These are phyloP conservation scores for Fremontodendron californicum DNA, from an alignment of 345 rosid species.

Conservation along the genomic window DNA sequence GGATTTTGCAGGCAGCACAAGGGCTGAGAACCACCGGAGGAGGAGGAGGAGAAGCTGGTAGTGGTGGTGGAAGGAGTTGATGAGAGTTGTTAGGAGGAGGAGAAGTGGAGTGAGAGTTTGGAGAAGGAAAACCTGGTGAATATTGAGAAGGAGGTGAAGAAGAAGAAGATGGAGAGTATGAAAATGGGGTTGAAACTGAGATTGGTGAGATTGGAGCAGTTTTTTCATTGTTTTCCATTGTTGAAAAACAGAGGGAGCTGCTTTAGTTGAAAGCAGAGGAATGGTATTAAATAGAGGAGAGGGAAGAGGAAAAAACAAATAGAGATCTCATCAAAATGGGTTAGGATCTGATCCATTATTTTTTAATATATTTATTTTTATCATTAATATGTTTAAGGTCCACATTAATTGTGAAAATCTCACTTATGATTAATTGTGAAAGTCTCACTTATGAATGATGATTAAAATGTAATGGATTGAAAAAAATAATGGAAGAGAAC, in stretches of 20 bases:
- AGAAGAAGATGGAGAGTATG: slow-evolving; percentile 17
- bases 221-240: slow-evolving; percentile 24
- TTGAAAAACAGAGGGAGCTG: slow-evolving; percentile 1
- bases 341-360: no score
- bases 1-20: no score
- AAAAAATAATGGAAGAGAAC: no score
- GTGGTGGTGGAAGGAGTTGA: neutral
- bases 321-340: neutral
- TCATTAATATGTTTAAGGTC: no score
- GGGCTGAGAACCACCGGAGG: slow-evolving; percentile 38
- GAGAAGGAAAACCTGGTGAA: slow-evolving; percentile 2
- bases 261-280: slow-evolving; percentile 14
- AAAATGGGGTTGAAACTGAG: slow-evolving; percentile 6
- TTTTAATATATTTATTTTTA: no score
- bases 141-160: slow-evolving; percentile 18
- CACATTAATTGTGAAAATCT: no score
- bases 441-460: no score
- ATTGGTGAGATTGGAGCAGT: slow-evolving; percentile 7
- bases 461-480: no score
- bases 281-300: slow-evolving; percentile 13
- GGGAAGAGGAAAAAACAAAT: neutral
- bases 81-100: neutral
- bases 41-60: slow-evolving; percentile 19
- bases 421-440: no score
- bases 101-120: neutral